A percentile compares a stretch with the other conserved stretches of the same genome.
phyloP scores from a whole-genome alignment of 164 flowering plant species.

The Vitis rupestris region DNA sequence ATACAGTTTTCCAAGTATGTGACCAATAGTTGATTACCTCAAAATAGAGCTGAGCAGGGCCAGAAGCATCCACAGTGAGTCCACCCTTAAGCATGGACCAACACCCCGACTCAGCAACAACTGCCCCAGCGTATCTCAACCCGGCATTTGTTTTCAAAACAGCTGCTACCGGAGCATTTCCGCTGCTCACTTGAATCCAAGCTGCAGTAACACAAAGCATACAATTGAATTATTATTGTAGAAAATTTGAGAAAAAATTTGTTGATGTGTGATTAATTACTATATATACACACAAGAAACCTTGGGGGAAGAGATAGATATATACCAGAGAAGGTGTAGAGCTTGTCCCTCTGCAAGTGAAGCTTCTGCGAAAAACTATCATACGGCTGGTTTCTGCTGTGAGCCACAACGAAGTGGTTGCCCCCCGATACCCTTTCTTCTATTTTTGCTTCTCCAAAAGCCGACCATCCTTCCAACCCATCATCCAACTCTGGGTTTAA shows the following conservation, averaged over 20 bases:
- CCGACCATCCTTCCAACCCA: conserved; percentile 20
- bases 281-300: too few relatives aligned
- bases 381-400: conserved; percentile 10
- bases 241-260: too few relatives aligned
- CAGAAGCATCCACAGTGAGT: conserved; percentile 17
- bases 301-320: neutral
- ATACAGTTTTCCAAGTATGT: too few relatives aligned
- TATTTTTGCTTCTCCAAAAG: conserved; percentile 17
- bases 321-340: conserved; percentile 32
- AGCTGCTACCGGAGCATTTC: conserved; percentile 23
- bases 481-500: conserved; percentile 23
- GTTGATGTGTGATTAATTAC: too few relatives aligned
- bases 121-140: conserved; percentile 16
- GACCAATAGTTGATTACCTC: conserved; percentile 20
- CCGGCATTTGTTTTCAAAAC: conserved; percentile 9
- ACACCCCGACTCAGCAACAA: conserved; percentile 37
- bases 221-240: too few relatives aligned
- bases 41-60: conserved; percentile 18
- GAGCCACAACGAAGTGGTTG: conserved; percentile 24
- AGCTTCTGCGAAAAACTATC: conserved; percentile 26
- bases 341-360: conserved; percentile 17
- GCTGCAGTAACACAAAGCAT: conserved; percentile 18
- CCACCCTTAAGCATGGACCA: conserved; percentile 54
- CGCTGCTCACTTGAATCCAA: conserved; percentile 37
- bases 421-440: conserved; percentile 14